Evolutionary conservation across 768 basidiomycete species (phyloP).

Genomic region (Mycena floridula): DNA sequence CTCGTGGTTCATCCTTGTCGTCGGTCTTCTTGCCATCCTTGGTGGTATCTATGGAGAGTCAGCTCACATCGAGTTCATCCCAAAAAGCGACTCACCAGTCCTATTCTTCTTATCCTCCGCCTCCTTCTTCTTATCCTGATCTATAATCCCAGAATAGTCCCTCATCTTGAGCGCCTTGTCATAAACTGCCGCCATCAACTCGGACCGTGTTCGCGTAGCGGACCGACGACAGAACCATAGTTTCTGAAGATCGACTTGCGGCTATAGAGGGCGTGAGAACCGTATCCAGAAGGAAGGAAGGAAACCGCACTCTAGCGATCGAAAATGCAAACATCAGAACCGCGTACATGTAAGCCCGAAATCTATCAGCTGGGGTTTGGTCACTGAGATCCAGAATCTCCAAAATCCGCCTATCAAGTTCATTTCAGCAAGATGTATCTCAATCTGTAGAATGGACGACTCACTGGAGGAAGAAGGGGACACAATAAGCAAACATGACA

Average conservation of each 20-base stretch:
- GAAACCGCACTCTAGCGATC: slow-evolving; percentile 36
- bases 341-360: slow-evolving; percentile 72
- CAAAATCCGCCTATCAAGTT: slow-evolving; percentile 43
- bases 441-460: slow-evolving; percentile 15
- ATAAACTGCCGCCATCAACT: slow-evolving; percentile 83
- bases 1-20: slow-evolving; percentile 41
- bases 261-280: slow-evolving; percentile 22
- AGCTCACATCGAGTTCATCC: background rate
- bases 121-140: slow-evolving; percentile 35
- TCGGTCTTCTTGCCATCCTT: slow-evolving; percentile 1
- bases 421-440: too few species aligned
- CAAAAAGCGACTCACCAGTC: too few species aligned
- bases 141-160: slow-evolving; percentile 75
- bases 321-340: slow-evolving; percentile 65
- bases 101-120: slow-evolving; percentile 14
- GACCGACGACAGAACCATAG: slow-evolving; percentile 78
- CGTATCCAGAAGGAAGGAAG: background rate
- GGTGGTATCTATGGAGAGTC: background rate
- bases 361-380: slow-evolving; percentile 43
- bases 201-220: slow-evolving; percentile 61
- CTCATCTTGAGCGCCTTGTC: slow-evolving; percentile 82
- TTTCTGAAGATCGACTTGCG: slow-evolving; percentile 49
- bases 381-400: slow-evolving; percentile 25
- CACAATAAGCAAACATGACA: slow-evolving; percentile 70
- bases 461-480: slow-evolving; percentile 81